Evolutionary conservation across 352 stramenopile genomes (phyloP).

Genomic region (Phytophthora multivora): DNA sequence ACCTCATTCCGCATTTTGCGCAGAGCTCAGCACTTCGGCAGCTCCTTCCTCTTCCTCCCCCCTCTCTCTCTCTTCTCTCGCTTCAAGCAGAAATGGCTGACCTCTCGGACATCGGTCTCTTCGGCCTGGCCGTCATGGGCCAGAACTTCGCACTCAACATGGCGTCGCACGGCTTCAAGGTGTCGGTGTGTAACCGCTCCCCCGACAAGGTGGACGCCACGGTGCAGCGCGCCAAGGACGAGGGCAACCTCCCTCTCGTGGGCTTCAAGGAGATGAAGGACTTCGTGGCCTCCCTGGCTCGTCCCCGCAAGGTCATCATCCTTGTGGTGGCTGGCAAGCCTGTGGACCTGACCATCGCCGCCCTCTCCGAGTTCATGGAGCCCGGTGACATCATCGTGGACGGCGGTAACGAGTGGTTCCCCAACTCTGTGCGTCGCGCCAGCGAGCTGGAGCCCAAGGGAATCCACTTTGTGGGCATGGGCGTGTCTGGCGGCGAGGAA

Average conservation of each 20-base stretch:
- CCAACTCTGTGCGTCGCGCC: slow-evolving; percentile 94
- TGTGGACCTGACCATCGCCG: slow-evolving; percentile 92
- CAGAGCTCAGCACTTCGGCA: slow-evolving; percentile 10
- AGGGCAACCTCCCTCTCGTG: slow-evolving; percentile 95
- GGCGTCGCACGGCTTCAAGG: slow-evolving; percentile 96
- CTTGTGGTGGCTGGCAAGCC: slow-evolving; percentile 98
- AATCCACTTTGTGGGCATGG: slow-evolving; percentile 98
- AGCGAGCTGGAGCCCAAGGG: slow-evolving; percentile 94
- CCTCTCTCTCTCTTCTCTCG: slow-evolving; percentile 2
- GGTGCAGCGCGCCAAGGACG: slow-evolving; percentile 93
- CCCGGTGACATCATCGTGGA: slow-evolving; percentile 98
- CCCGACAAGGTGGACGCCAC: slow-evolving; percentile 97
- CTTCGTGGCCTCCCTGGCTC: slow-evolving; percentile 92
- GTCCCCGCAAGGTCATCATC: slow-evolving; percentile 98
- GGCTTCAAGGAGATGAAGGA: slow-evolving; percentile 93
- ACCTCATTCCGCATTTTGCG: slow-evolving; percentile 39
- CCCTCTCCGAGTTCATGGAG: slow-evolving; percentile 89
- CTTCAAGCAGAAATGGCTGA: slow-evolving; percentile 46
- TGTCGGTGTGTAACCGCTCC: slow-evolving; percentile 98
- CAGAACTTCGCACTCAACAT: slow-evolving; percentile 99
- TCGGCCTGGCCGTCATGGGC: slow-evolving; percentile 95
- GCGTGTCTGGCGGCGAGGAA: slow-evolving; percentile 98
- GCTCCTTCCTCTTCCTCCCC: neutral
- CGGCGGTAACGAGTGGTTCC: slow-evolving; percentile 99
- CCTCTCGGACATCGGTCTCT: slow-evolving; percentile 88